A percentile compares a stretch with the other conserved stretches of the same genome.
These are phyloP conservation scores for Kwoniella dejecticola DNA, from an alignment of 768 basidiomycete genomes.

Conservation along the genomic window DNA sequence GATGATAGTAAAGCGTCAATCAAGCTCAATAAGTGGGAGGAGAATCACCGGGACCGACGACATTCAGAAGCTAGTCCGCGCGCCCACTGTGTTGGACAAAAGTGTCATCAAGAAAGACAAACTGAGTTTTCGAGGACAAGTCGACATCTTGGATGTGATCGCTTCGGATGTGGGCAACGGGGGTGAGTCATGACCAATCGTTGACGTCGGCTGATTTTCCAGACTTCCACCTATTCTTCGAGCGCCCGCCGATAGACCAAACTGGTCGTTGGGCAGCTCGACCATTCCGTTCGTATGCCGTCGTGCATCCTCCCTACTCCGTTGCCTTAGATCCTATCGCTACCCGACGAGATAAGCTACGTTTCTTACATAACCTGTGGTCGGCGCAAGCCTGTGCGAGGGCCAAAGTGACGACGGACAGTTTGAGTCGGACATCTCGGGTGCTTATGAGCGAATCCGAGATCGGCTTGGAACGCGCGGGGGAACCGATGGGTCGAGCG, in stretches of 20 bases:
- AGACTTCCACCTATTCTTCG: slow-evolving; percentile 86
- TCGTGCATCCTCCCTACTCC: slow-evolving; percentile 73
- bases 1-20: slow-evolving; percentile 80
- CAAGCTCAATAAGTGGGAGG: slow-evolving; percentile 45
- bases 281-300: slow-evolving; percentile 74
- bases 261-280: slow-evolving; percentile 85
- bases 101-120: slow-evolving; percentile 72
- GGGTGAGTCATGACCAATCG: slow-evolving; percentile 62
- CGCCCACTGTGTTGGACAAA: slow-evolving; percentile 63
- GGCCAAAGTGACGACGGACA: slow-evolving; percentile 63
- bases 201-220: slow-evolving; percentile 13
- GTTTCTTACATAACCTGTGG: slow-evolving; percentile 90
- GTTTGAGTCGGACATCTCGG: slow-evolving; percentile 11
- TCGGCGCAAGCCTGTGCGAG: slow-evolving; percentile 78
- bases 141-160: slow-evolving; percentile 80
- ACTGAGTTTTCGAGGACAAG: slow-evolving; percentile 78
- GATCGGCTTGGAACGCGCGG: slow-evolving; percentile 59
- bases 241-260: slow-evolving; percentile 77
- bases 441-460: slow-evolving; percentile 72
- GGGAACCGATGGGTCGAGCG: slow-evolving; percentile 53
- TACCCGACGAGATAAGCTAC: slow-evolving; percentile 69
- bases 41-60: slow-evolving; percentile 63
- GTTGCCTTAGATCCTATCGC: slow-evolving; percentile 68
- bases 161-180: slow-evolving; percentile 76
- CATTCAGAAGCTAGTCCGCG: slow-evolving; percentile 60